Evolutionary conservation across 495 filamentous ascomycete species (phyloP), one percentile per base, ranked within the genome.

Genomic region (Penicillium samsonianum): DNA sequence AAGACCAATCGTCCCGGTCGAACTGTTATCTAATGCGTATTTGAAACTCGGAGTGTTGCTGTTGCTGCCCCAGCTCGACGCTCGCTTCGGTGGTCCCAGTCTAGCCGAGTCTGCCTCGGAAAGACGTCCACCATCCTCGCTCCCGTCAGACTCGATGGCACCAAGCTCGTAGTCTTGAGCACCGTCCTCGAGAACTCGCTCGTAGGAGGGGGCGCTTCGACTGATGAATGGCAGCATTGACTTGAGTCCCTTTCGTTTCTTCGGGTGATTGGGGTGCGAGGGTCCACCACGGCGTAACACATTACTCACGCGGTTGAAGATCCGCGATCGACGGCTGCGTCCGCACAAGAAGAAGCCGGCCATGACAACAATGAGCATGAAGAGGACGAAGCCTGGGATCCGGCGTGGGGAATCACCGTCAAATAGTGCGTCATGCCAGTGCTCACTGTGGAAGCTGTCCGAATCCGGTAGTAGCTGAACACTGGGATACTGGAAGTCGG

Each of bases 401-500:
- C 87, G 79, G 33, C 86, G 87, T 9, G 86, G 77, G 12, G 80
- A 81, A 60, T 81, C 77, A 25, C 80, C 65, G 63, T 84, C 70
- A 63, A 87, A 83, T 30, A 95, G 75, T 0, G 84, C 69, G 64
- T 94, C 88, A 59, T 90, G 88, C 88, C 88, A 92, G 48, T 87
- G 82, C 23, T 85, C 80, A 56, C 83, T 81, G 41, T 86, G 79
- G 43, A 81, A 76, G 5, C 65, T 66, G 14, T 75, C 75, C 12
- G 77, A 61, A 45, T 68, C 79, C 5, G 50, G 75, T 40, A 74
- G 44, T 43, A 78, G 58, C 74, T 80, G 69, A 68, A 83, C 80
- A n/a, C 90, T 91, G 2, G 92, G 90, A 61, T 87, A 86, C 67
- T 97, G 90, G 67, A 96, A 98, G 65, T 96, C 90, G 1, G 71